Base-by-base conservation (phyloP, 1,284 basidiomycete genomes). In the Cystobasidiaceae sp. region DNA sequence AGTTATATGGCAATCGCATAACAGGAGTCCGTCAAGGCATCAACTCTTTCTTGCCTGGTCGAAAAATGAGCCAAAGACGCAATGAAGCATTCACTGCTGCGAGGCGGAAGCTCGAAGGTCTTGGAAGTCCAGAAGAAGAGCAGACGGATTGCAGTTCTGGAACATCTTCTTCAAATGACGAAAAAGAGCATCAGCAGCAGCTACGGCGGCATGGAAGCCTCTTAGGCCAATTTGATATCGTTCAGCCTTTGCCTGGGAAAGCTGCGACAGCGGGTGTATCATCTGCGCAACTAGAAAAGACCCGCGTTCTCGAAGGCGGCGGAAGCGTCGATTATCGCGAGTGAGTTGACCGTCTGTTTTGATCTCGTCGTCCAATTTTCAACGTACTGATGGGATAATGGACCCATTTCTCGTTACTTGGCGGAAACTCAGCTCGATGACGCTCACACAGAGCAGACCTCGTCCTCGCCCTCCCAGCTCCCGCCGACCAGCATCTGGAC, bases 41-140 rank as follows among this genome's bases (percentile, higher is more conserved):
- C 25, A 64, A 64, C 30, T 51, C 46, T 23, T 64, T 64, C 44
- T 25, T 64, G 25, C 39, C 43, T 1, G 44, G 43, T 13, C n/a
- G 45, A 19, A 33, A 55, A 44, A 43, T 64, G 19, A 64, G 61
- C 45, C 51, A 51, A n/a, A 51, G 61, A 37, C 51, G 61, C 2
- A 44, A 48, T 28, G 52, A 64, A 25, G 61, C 61, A 3, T 64
- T 64, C 27, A 44, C 61, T 23, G 61, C 61, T 56, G 61, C 61
- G n/a, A 32, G 61, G 17, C 39, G 61, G n/a, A 64, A 64, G 33
- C 45, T 64, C 4, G 61, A 64, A 43, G 61, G 61, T 25, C 19
- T 64, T 2, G 61, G 61, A 9, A 32, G 37, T 33, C 52, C 52
- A 48, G 61, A 51, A 4, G n/a, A n/a, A n/a, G 61, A 64, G 39